Base-by-base conservation (phyloP, 1,284 basidiomycete genomes). In the Leccinum fuscescens region DNA sequence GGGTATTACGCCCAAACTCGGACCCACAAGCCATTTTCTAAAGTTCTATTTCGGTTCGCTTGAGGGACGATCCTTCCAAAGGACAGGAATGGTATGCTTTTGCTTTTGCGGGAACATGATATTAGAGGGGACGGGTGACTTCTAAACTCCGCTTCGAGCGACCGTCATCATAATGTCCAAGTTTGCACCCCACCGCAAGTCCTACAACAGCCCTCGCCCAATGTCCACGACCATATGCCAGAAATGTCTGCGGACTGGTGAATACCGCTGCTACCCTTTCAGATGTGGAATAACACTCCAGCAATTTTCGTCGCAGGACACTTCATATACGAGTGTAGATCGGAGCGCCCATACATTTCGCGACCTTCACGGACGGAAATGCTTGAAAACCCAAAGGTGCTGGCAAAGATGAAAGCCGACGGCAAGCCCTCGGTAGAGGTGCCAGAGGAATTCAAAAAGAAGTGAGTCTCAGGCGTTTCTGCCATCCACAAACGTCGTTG, bases 261-360 rank as follows among this genome's bases (percentile, higher is more conserved):
- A 63, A 42, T 76, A 68, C 35, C 20, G 42, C 42, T 51, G 31
- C 46, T 6, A 3, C 24, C n/a, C 11, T 15, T 50, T 42, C 22
- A n/a, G 22, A 44, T 7, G 9, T 8, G 51, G 48, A 31, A 55
- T 22, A 42, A 55, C n/a, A 9, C 48, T 14, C 17, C 15, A 48
- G 12, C 24, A 14, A 24, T 24, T 20, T 31, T 42, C n/a, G n/a
- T 54, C 42, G 6, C 65, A 89, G 90, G 90, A 0, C 90, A 92
- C 71, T 93, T 84, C 70, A 93, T 84, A 29, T 93, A 86, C 67
- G 81, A 92, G 74, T 93, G 90, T 80, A 92, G 90, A 73, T 78
- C 78, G 8, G 67, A 79, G 46, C 81, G 89, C 3, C 89, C 90
- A 27, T 93, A 92, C 70, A 79, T 92, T 49, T 84, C 87, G 15